Percentiles rank a stretch among this genome's conserved stretches.
These are phyloP conservation scores for Trypanosoma platydactyli DNA, from an alignment of 208 protist species.

Conservation along the genomic window DNA sequence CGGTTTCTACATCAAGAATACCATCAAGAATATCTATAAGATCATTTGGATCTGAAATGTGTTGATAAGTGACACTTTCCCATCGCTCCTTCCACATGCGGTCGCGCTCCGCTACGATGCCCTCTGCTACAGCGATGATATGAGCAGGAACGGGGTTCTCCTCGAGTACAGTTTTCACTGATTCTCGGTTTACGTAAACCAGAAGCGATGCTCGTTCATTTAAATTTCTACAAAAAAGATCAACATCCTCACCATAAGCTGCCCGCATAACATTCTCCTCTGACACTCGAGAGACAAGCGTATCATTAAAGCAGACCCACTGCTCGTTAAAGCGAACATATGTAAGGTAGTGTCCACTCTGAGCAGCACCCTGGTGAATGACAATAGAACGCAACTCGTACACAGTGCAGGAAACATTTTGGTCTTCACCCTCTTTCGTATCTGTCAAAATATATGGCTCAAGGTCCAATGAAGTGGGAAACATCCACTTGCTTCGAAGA, in stretches of 20 bases:
- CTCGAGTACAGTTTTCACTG: slow-evolving; percentile 31
- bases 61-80: slow-evolving; percentile 30
- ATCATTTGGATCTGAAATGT: slow-evolving; percentile 36
- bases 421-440: slow-evolving; percentile 36
- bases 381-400: slow-evolving; percentile 87
- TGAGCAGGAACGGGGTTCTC: slow-evolving; percentile 29
- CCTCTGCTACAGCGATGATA: slow-evolving; percentile 38
- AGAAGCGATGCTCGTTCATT: slow-evolving; percentile 75
- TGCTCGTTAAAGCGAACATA: slow-evolving; percentile 63
- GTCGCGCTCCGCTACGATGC: slow-evolving; percentile 35
- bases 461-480: slow-evolving; percentile 62
- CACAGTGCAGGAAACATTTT: slow-evolving; percentile 20
- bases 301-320: slow-evolving; percentile 84
- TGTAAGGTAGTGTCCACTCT: slow-evolving; percentile 89
- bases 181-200: slow-evolving; percentile 62
- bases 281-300: slow-evolving; percentile 48
- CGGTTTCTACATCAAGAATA: slow-evolving; percentile 18
- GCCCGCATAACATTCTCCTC: slow-evolving; percentile 47
- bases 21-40: slow-evolving; percentile 52
- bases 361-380: slow-evolving; percentile 76
- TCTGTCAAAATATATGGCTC: slow-evolving; percentile 47
- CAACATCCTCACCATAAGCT: slow-evolving; percentile 53
- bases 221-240: neutral
- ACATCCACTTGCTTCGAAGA: slow-evolving; percentile 82
- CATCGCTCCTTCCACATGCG: slow-evolving; percentile 11